These are phyloP conservation scores for Boletellus sp. DNA, from an alignment of 1,284 basidiomycete genomes.

Conservation along the genomic window DNA sequence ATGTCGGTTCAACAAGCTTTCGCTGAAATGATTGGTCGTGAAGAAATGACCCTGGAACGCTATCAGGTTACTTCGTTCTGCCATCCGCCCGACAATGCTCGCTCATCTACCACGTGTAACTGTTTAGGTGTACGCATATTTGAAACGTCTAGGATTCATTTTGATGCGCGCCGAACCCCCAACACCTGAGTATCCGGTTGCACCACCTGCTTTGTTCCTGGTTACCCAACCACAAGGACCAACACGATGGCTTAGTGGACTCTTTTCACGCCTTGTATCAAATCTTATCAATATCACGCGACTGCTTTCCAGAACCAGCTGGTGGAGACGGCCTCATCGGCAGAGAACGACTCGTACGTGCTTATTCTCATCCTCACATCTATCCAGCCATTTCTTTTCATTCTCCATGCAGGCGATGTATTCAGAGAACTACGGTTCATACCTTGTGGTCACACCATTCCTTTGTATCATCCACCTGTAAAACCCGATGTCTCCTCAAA, in stretches of 20 bases:
- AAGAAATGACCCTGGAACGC: slow-evolving; percentile 75
- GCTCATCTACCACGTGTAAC: slow-evolving; percentile 3
- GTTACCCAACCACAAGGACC: slow-evolving; percentile 20
- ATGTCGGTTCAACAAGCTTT: slow-evolving; percentile 93
- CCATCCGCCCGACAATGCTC: neutral
- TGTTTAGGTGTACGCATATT: slow-evolving; percentile 82
- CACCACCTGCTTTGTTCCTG: slow-evolving; percentile 33
- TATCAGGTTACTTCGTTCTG: slow-evolving; percentile 66
- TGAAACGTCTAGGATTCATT: slow-evolving; percentile 88
- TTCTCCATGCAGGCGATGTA: slow-evolving; percentile 50
- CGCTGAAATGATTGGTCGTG: slow-evolving; percentile 75
- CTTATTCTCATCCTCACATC: neutral
- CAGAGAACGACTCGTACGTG: slow-evolving; percentile 28
- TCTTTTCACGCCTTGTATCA: slow-evolving; percentile 35
- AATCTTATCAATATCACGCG: slow-evolving; percentile 23
- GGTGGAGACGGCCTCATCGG: slow-evolving; percentile 56
- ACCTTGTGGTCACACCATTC: slow-evolving; percentile 54
- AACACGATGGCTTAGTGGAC: slow-evolving; percentile 31
- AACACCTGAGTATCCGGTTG: slow-evolving; percentile 53
- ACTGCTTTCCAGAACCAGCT: slow-evolving; percentile 33
- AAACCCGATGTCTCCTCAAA: slow-evolving; percentile 1
- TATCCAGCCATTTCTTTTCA: neutral
- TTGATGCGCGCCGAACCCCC: slow-evolving; percentile 73
- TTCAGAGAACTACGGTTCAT: slow-evolving; percentile 76
- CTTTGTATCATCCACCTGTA: slow-evolving; percentile 31